Conservation (phyloP, 176 grass and related monocot species). For the barley (Hordeum vulgare) region MorexV3_pseudomolecules_assembly NC_058522.1:579404425-579404924, state of each 20-base stretch:
- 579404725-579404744: background rate
- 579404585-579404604: too few species aligned
- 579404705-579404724: background rate
- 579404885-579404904: background rate
- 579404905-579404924: background rate
- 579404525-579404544: background rate
- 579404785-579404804: background rate
- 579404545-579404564: background rate
- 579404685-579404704: background rate
- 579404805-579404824: background rate
- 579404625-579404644: too few species aligned
- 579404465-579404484: background rate
- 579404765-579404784: background rate
- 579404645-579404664: too few species aligned
- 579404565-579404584: too few species aligned
- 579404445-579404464: background rate
- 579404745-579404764: background rate
- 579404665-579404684: too few species aligned
- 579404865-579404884: too few species aligned
- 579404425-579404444: background rate
- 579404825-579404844: background rate
- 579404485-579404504: background rate
- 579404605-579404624: too few species aligned
- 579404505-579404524: too few species aligned
- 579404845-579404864: background rate